These are phyloP conservation scores for Penicillium coffeae DNA, from an alignment of 495 filamentous ascomycete genomes.

Conservation along the genomic window DNA sequence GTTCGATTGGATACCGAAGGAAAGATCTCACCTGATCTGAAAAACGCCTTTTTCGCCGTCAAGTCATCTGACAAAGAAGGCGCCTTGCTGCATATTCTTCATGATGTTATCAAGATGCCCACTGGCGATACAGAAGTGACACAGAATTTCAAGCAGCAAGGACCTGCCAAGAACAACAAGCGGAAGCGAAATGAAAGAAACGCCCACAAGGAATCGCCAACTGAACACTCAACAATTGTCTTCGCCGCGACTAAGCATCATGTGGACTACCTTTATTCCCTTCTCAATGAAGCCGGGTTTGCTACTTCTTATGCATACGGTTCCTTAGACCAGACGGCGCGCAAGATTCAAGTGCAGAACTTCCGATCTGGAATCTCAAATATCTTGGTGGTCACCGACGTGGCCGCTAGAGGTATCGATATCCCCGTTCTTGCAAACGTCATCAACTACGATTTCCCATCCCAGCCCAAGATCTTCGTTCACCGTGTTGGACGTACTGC, in stretches of 20 bases:
- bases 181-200: slow-evolving; percentile 58
- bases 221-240: slow-evolving; percentile 79
- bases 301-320: slow-evolving; percentile 91
- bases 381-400: slow-evolving; percentile 95
- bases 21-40: slow-evolving; percentile 90
- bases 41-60: slow-evolving; percentile 90
- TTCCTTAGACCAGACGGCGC: slow-evolving; percentile 85
- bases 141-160: slow-evolving; percentile 28
- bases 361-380: slow-evolving; percentile 81
- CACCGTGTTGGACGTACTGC: slow-evolving; percentile 95
- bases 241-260: slow-evolving; percentile 96
- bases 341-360: slow-evolving; percentile 82
- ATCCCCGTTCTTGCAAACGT: slow-evolving; percentile 94
- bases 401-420: slow-evolving; percentile 96
- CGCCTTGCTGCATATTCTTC: slow-evolving; percentile 79
- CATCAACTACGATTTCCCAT: slow-evolving; percentile 97
- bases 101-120: slow-evolving; percentile 91
- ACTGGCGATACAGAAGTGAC: slow-evolving; percentile 61
- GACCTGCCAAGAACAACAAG: slow-evolving; percentile 55
- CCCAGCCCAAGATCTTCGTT: slow-evolving; percentile 94
- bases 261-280: slow-evolving; percentile 83
- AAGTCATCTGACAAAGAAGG: slow-evolving; percentile 93
- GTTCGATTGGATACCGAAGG: slow-evolving; percentile 89
- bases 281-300: slow-evolving; percentile 74
- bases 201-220: slow-evolving; percentile 36